A percentile compares a stretch with the other conserved stretches of the same genome.
phyloP scores from a whole-genome alignment of 306 rosid species.

The Prunus fruticosa region DNA sequence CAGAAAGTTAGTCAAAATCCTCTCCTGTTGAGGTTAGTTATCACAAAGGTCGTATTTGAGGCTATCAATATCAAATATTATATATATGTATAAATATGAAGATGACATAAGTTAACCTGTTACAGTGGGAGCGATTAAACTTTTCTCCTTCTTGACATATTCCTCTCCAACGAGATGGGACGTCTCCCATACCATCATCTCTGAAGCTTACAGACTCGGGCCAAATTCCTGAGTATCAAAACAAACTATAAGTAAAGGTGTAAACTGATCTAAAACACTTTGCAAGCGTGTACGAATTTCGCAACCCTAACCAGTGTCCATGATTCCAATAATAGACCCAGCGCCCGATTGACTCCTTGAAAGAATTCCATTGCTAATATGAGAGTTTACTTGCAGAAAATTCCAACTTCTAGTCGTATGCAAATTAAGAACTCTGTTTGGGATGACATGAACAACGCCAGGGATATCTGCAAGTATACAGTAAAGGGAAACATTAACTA shows the following conservation, averaged over 20 bases:
- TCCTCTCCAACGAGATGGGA: constrained; percentile 52
- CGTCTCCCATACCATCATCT: constrained; percentile 49
- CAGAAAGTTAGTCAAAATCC: background rate
- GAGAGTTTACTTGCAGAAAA: constrained; percentile 48
- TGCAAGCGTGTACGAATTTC: background rate
- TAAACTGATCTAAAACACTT: background rate
- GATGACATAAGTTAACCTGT: constrained; percentile 26
- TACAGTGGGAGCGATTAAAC: constrained; percentile 48
- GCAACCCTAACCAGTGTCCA: constrained; percentile 51
- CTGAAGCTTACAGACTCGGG: constrained; percentile 60
- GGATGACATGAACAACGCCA: constrained; percentile 51
- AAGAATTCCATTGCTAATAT: constrained; percentile 31
- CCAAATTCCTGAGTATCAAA: constrained; percentile 48
- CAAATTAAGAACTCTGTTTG: constrained; percentile 47
- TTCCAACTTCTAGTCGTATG: constrained; percentile 75
- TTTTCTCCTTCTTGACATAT: constrained; percentile 54
- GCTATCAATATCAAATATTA: background rate
- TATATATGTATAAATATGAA: background rate
- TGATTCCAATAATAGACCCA: constrained; percentile 53
- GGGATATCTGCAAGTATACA: constrained; percentile 44
- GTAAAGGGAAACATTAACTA: background rate
- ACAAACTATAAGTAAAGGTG: constrained; percentile 4
- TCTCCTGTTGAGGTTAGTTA: background rate
- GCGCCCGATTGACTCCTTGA: constrained; percentile 42
- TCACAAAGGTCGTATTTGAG: background rate